Conservation (phyloP, 345 rosid species). For the Bretschneidera sinensis region DNA sequence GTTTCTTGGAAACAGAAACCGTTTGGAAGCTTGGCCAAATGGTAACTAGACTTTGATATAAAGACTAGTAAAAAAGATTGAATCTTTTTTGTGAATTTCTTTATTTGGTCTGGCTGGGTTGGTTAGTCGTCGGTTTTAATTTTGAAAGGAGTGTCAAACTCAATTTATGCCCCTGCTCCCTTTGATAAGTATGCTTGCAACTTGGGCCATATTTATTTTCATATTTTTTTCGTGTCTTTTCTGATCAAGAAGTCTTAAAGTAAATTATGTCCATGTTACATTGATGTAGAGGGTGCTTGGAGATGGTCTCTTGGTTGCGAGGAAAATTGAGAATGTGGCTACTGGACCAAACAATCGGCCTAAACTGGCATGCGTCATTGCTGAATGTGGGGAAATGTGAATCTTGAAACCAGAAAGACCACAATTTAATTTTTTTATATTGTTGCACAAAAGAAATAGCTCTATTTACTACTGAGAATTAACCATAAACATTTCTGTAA, state of each 20-base stretch:
- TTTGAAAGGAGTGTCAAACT: too few species aligned
- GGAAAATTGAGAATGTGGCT: slow-evolving; percentile 96
- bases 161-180: neutral
- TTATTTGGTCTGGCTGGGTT: too few species aligned
- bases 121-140: too few species aligned
- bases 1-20: too few species aligned
- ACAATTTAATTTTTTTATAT: neutral
- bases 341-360: slow-evolving; percentile 90
- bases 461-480: neutral
- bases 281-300: slow-evolving; percentile 77
- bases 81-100: too few species aligned
- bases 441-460: neutral
- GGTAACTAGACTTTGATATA: too few species aligned
- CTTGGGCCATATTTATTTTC: too few species aligned
- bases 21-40: too few species aligned
- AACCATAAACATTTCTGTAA: neutral
- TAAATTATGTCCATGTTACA: neutral
- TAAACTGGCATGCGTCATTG: slow-evolving; percentile 65
- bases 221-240: neutral
- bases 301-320: slow-evolving; percentile 73
- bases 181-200: too few species aligned
- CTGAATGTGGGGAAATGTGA: slow-evolving; percentile 97
- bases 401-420: neutral
- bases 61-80: too few species aligned
- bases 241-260: neutral